A percentile compares a stretch with the other conserved stretches of the same genome.
These are phyloP conservation scores for Calonectria crousiana DNA, from an alignment of 2,329 filamentous ascomycete species.

Conservation along the genomic window DNA sequence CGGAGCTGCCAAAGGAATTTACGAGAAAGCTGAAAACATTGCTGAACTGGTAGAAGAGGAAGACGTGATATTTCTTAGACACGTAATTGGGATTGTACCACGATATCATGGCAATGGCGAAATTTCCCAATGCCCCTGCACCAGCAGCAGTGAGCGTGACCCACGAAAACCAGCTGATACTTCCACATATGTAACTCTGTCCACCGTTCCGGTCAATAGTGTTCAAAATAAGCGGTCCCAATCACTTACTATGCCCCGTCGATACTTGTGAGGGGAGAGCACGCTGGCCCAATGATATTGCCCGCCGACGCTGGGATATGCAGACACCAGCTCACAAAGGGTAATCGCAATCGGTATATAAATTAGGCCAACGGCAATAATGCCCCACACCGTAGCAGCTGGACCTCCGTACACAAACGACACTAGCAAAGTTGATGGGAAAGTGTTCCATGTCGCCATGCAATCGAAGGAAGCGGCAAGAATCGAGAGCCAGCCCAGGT, in stretches of 20 bases:
- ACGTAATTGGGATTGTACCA: conserved; percentile 1
- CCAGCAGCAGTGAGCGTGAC: neutral
- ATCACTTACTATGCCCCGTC: neutral
- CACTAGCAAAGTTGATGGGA: neutral
- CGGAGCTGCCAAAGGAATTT: neutral
- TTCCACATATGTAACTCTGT: neutral
- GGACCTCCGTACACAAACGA: conserved; percentile 1
- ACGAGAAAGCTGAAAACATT: neutral
- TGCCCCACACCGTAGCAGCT: conserved; percentile 3
- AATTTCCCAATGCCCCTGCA: neutral
- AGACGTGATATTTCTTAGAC: neutral
- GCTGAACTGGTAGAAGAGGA: conserved; percentile 2
- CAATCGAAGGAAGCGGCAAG: neutral
- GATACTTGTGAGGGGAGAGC: neutral
- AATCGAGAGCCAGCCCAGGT: conserved; percentile 4
- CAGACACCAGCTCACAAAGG: conserved; percentile 9
- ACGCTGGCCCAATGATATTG: conserved; percentile 4
- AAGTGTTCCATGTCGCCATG: conserved; percentile 12
- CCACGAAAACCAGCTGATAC: conserved; percentile 9
- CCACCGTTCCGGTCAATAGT: neutral
- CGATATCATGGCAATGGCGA: neutral
- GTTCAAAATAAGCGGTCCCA: too few relatives aligned
- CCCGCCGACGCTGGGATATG: neutral
- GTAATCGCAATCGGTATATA: conserved; percentile 5
- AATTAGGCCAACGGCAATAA: neutral